These are phyloP conservation scores for Rhizophlyctis rosea DNA, from an alignment of 192 early-diverging fungal species.

Conservation along the genomic window DNA sequence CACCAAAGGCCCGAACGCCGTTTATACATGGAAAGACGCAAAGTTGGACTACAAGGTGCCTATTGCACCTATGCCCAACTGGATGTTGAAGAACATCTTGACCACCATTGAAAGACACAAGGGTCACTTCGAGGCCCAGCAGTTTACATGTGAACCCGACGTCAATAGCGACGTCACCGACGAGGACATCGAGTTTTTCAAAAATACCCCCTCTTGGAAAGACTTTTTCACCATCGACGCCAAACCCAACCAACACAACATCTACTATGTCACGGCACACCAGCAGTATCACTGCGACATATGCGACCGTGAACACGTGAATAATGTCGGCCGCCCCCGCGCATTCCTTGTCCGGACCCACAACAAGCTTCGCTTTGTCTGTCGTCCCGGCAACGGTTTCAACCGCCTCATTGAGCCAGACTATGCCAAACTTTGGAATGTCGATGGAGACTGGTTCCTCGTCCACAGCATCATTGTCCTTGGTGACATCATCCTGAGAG, in stretches of 20 bases:
- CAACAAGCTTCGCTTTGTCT: not conserved
- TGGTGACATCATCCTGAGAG: too few species aligned
- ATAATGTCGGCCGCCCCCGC: too few species aligned
- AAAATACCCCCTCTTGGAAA: not conserved
- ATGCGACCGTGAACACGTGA: not conserved
- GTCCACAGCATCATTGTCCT: too few species aligned
- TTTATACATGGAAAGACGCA: conserved; percentile 1
- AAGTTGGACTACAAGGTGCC: not conserved
- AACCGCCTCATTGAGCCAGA: not conserved
- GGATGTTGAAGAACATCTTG: conserved; percentile 1
- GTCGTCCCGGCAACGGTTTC: conserved; percentile 6
- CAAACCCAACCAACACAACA: not conserved
- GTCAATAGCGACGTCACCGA: too few species aligned
- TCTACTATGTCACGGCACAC: not conserved
- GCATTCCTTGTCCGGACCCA: not conserved
- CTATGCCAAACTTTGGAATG: conserved; percentile 4
- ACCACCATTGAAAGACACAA: not conserved
- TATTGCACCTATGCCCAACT: not conserved
- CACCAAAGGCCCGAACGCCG: conserved; percentile 2
- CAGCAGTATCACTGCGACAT: not conserved
- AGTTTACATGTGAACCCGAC: not conserved
- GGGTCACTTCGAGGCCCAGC: not conserved
- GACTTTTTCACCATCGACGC: not conserved
- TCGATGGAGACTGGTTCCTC: too few species aligned
- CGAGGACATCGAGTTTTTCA: not conserved